Conservation (phyloP, 2,329 filamentous ascomycete genomes). For the Colletotrichum sp. region DNA sequence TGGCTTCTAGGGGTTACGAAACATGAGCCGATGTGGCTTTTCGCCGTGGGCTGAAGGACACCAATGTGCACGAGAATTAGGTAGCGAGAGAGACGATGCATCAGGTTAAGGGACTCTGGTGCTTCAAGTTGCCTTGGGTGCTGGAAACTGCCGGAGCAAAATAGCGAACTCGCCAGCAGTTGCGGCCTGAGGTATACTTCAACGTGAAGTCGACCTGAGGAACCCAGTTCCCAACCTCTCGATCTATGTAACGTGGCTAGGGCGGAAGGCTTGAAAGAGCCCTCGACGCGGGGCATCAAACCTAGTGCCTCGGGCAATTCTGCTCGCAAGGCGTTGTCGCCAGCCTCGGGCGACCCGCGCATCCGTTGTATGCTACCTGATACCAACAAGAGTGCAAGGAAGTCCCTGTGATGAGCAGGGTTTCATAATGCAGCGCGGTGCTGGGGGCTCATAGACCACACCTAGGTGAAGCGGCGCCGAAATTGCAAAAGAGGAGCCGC, state of each 20-base stretch:
- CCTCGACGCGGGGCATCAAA: background rate
- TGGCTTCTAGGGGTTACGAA: background rate
- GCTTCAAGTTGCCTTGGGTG: background rate
- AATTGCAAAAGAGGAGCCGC: slow-evolving; percentile 1
- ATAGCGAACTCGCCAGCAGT: background rate
- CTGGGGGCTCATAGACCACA: background rate
- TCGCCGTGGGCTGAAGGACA: background rate
- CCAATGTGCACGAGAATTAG: background rate
- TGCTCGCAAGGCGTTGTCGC: background rate
- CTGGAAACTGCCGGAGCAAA: background rate
- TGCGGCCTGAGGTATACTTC: background rate
- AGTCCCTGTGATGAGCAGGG: background rate
- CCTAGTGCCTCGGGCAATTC: background rate
- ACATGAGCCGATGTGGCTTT: background rate
- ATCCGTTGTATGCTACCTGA: background rate
- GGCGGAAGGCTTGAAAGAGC: background rate
- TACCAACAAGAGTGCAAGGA: background rate
- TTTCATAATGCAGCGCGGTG: background rate
- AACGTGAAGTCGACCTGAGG: background rate
- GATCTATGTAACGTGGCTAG: background rate
- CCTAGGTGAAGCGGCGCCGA: background rate
- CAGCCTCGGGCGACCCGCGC: background rate
- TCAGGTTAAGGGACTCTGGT: background rate
- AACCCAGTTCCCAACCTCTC: background rate
- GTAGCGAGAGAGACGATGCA: background rate